A percentile compares a stretch with the other conserved stretches of the same genome.
These are phyloP conservation scores for Colletotrichum shisoi DNA, from an alignment of 2,329 filamentous ascomycete genomes.

Conservation along the genomic window DNA sequence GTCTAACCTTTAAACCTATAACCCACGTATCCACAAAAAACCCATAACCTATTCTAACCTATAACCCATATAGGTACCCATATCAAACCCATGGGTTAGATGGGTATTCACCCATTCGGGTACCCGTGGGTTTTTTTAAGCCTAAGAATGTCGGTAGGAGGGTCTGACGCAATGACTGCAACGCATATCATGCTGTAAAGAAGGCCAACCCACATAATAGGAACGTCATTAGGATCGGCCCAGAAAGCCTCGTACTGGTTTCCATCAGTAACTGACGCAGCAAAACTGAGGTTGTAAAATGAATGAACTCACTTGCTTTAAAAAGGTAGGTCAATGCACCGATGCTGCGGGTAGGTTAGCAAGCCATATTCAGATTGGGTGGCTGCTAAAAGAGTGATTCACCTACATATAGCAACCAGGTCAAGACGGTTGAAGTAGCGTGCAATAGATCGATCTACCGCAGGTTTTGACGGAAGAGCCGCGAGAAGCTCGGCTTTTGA, in stretches of 20 bases:
- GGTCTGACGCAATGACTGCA: conserved; percentile 42
- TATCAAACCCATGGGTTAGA: too few relatives aligned
- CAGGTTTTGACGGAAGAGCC: conserved; percentile 46
- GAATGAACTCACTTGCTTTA: conserved; percentile 32
- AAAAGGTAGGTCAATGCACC: conserved; percentile 46
- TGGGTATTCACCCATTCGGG: too few relatives aligned
- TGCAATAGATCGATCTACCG: conserved; percentile 49
- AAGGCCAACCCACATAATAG: conserved; percentile 46
- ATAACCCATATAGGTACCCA: too few relatives aligned
- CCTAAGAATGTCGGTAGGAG: conserved; percentile 38
- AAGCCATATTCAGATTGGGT: too few relatives aligned
- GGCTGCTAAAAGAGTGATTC: too few relatives aligned
- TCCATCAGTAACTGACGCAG: neutral
- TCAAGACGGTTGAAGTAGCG: conserved; percentile 51
- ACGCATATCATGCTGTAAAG: conserved; percentile 47
- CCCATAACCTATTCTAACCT: too few relatives aligned
- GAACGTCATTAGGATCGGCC: conserved; percentile 39
- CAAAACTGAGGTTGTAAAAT: neutral
- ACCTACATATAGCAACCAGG: conserved; percentile 27
- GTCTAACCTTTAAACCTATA: too few relatives aligned
- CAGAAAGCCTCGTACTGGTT: conserved; percentile 46
- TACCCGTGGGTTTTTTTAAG: too few relatives aligned
- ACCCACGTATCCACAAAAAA: too few relatives aligned
- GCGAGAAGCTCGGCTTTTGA: conserved; percentile 47
- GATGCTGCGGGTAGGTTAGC: conserved; percentile 39